A percentile compares a stretch with the other conserved stretches of the same genome.
phyloP scores from a whole-genome alignment of 2,329 filamentous ascomycete genomes.

The Aureobasidium vineae region DNA sequence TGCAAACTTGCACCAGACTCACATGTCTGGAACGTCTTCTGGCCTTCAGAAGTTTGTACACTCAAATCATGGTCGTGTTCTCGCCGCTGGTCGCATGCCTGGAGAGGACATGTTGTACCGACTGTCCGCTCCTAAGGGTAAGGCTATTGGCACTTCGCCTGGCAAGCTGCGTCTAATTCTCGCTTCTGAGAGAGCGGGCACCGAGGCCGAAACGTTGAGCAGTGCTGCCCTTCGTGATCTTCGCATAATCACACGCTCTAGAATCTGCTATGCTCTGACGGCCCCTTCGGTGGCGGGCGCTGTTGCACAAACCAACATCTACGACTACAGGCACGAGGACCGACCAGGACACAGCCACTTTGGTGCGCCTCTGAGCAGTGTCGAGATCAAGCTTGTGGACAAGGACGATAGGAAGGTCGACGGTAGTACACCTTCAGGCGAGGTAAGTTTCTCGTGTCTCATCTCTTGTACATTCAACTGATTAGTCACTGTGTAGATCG shows the following conservation, averaged over 20 bases:
- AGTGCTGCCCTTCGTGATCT: slow-evolving; percentile 73
- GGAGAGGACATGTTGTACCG: slow-evolving; percentile 61
- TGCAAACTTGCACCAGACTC: slow-evolving; percentile 63
- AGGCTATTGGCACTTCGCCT: slow-evolving; percentile 59
- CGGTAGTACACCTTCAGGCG: slow-evolving; percentile 52
- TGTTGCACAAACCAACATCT: slow-evolving; percentile 80
- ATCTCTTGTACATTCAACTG: no score
- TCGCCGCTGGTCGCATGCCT: slow-evolving; percentile 74
- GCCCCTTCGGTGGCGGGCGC: slow-evolving; percentile 82
- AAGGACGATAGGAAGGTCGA: slow-evolving; percentile 60
- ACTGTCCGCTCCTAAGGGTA: slow-evolving; percentile 56
- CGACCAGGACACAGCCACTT: slow-evolving; percentile 62
- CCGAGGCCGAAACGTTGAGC: slow-evolving; percentile 58
- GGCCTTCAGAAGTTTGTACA: slow-evolving; percentile 66
- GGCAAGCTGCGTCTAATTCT: slow-evolving; percentile 80
- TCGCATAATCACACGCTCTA: slow-evolving; percentile 73
- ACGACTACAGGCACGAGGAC: slow-evolving; percentile 70
- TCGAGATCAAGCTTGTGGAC: slow-evolving; percentile 74
- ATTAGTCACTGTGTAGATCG: slow-evolving; percentile 52
- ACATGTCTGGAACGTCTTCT: slow-evolving; percentile 55
- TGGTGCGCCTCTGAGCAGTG: slow-evolving; percentile 73
- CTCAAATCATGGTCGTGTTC: slow-evolving; percentile 65
- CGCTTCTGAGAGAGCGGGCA: slow-evolving; percentile 69
- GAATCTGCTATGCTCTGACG: slow-evolving; percentile 81
- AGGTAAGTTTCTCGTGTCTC: slow-evolving; percentile 29